These are phyloP conservation scores for Gnomoniopsis smithogilvyi DNA, from an alignment of 2,329 filamentous ascomycete species.

Conservation along the genomic window DNA sequence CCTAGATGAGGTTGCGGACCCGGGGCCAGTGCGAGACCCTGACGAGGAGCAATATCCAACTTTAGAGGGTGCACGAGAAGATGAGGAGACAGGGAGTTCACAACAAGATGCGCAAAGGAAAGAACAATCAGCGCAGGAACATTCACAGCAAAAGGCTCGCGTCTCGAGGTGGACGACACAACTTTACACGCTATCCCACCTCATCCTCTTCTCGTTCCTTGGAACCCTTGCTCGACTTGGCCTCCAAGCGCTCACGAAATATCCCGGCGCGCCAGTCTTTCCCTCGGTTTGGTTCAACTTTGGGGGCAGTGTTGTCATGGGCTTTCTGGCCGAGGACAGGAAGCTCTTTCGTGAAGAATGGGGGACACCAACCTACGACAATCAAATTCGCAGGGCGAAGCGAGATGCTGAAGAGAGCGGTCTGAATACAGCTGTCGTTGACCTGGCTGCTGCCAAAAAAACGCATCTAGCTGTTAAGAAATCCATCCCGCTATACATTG, in stretches of 20 bases:
- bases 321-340: slow-evolving; percentile 77
- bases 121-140: background rate
- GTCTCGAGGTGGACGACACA: slow-evolving; percentile 53
- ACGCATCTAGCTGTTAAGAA: slow-evolving; percentile 69
- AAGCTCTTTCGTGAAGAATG: slow-evolving; percentile 70
- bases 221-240: slow-evolving; percentile 83
- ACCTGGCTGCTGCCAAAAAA: slow-evolving; percentile 48
- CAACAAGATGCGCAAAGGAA: slow-evolving; percentile 17
- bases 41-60: slow-evolving; percentile 30
- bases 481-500: slow-evolving; percentile 83
- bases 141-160: background rate
- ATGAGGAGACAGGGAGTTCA: slow-evolving; percentile 30
- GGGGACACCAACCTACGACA: slow-evolving; percentile 44
- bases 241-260: slow-evolving; percentile 73
- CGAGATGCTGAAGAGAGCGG: slow-evolving; percentile 37
- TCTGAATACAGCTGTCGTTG: slow-evolving; percentile 21
- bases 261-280: slow-evolving; percentile 74
- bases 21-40: slow-evolving; percentile 26
- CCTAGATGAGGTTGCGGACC: slow-evolving; percentile 22
- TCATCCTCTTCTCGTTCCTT: slow-evolving; percentile 80
- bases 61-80: slow-evolving; percentile 25
- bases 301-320: slow-evolving; percentile 76
- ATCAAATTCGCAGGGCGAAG: slow-evolving; percentile 30
- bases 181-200: slow-evolving; percentile 73
- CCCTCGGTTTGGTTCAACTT: slow-evolving; percentile 86